Evolutionary conservation across 2,329 filamentous ascomycete genomes (phyloP), one percentile per base, ranked within the genome.

Genomic region (Pseudopithomyces maydicus): DNA sequence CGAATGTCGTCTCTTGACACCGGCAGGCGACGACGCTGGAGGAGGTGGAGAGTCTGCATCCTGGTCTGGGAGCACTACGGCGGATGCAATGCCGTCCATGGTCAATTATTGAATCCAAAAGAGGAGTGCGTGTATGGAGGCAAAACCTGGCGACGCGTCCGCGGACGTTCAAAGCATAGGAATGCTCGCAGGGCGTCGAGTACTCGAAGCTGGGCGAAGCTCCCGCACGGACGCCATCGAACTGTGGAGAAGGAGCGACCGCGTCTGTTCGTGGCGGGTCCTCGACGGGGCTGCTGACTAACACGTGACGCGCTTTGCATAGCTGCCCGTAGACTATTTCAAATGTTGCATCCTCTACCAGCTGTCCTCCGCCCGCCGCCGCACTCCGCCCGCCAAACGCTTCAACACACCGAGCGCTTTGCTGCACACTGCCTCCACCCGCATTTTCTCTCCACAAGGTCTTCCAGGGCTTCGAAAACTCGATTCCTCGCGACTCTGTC

Each of bases 1-100:
- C n/a, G 83, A 85, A 65, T 84, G 80, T 59, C 84, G 78, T 62
- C 85, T 79, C 67, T 85, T 86, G 22, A 74, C 66, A 51, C 63
- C 52, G 33, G 57, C 62, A 20, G 63, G 51, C 15, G 70, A 70
- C 32, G 73, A 69, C 56, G 68, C 67, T 58, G 59, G 70, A 74
- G 54, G 76, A 66, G 55, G 66, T 43, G 51, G 49, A 45, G 52
- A 64, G 15, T 65, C 67, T 39, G 52, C 67, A 59, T 57, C 76
- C 65, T 59, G 58, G 33, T 83, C 82, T 33, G 83, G 83, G 17
- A 85, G 64, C 36, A 83, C 77, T 55, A 85, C 83, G 51, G 81
- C 82, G 14, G 83, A 85, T 33, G 82, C 81, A 64, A 85, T 80
- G 52, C 78, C 81, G 56, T 70, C 70, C 72, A 74, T 74, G 11